These are phyloP conservation scores for Hyaloperonospora brassicae DNA, from an alignment of 352 stramenopile genomes.

Conservation along the genomic window DNA sequence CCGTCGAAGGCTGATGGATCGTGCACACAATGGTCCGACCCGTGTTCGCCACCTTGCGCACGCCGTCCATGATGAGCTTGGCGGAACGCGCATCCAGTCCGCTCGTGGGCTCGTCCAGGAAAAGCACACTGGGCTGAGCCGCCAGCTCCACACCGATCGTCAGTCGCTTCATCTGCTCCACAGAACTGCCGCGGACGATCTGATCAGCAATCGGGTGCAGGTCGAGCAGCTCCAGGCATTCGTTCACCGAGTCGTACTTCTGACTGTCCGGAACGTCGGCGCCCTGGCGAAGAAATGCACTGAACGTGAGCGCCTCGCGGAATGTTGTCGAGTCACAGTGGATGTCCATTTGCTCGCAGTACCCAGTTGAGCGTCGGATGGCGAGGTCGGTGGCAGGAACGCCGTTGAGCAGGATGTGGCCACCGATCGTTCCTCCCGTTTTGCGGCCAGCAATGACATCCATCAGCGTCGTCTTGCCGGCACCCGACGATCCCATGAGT, in stretches of 20 bases:
- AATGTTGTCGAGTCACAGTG: conserved; percentile 80
- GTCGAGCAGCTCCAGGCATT: conserved; percentile 19
- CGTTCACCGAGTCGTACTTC: conserved; percentile 25
- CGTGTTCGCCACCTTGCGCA: conserved; percentile 76
- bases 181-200: conserved; percentile 31
- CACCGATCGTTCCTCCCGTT: conserved; percentile 10
- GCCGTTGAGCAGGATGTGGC: conserved; percentile 32
- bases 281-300: conserved; percentile 20
- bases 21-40: conserved; percentile 82
- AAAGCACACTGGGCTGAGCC: conserved; percentile 19
- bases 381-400: conserved; percentile 42
- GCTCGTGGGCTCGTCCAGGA: conserved; percentile 71
- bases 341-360: conserved; percentile 80
- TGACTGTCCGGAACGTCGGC: conserved; percentile 26
- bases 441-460: conserved; percentile 18
- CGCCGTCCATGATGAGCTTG: conserved; percentile 78
- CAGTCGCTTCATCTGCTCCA: conserved; percentile 29
- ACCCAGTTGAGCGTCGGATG: conserved; percentile 41
- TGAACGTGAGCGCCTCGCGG: conserved; percentile 47
- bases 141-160: conserved; percentile 26
- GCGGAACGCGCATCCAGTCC: conserved; percentile 81
- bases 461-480: conserved; percentile 20
- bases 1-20: conserved; percentile 87
- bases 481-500: conserved; percentile 4
- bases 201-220: conserved; percentile 20